Percentiles rank a stretch among this genome's conserved stretches.
Conservation (phyloP, 768 basidiomycete genomes). For the Lactarius hatsudake region DNA sequence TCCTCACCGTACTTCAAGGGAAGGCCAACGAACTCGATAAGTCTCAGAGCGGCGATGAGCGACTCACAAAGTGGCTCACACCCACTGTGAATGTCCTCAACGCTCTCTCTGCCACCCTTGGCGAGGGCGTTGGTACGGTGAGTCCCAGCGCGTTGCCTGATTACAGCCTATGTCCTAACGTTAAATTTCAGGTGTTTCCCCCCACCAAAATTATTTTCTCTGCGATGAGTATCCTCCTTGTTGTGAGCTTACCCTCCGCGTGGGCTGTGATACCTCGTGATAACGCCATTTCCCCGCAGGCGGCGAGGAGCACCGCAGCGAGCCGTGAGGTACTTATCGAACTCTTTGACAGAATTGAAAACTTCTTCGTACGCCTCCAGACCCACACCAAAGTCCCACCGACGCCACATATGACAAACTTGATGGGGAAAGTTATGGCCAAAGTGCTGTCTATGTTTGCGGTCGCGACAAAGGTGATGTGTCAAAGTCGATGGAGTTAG, state of each 20-base stretch:
- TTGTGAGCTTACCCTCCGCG: not conserved
- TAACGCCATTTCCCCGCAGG: not conserved
- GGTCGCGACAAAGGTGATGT: not conserved
- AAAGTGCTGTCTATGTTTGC: not conserved
- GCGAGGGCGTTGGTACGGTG: not conserved
- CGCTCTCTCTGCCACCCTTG: not conserved
- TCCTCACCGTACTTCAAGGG: too few species aligned
- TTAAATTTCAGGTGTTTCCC: not conserved
- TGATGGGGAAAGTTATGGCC: not conserved
- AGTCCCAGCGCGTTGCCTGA: not conserved
- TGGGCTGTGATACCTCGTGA: not conserved
- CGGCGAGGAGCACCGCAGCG: not conserved
- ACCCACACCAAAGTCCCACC: not conserved
- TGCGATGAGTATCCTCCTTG: not conserved
- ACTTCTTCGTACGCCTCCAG: not conserved
- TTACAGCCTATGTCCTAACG: too few species aligned
- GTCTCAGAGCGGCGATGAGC: too few species aligned
- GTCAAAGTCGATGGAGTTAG: not conserved
- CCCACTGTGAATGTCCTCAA: not conserved
- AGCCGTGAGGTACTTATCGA: not conserved
- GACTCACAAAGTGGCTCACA: not conserved
- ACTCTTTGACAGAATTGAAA: not conserved
- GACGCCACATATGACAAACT: not conserved
- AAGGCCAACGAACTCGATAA: too few species aligned
- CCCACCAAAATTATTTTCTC: not conserved